phyloP scores from a whole-genome alignment of 2,329 filamentous ascomycete genomes.

The Rutstroemia sp. region DNA sequence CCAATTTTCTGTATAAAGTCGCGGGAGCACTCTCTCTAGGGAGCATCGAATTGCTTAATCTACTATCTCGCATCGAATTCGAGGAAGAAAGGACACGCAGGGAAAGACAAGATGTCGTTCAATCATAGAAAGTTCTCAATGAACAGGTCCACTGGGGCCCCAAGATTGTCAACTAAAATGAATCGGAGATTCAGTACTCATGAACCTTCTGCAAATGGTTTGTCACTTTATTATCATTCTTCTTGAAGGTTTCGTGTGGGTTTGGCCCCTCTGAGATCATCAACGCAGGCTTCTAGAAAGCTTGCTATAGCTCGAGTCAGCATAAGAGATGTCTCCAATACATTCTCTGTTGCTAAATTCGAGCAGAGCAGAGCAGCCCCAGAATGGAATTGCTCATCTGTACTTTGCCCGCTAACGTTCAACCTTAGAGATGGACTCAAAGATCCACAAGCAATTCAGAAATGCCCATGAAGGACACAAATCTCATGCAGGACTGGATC shows the following conservation, averaged over 20 bases:
- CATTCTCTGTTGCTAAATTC: too few relatives aligned
- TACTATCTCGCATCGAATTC: not conserved
- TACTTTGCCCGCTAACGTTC: not conserved
- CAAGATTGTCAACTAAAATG: conserved; percentile 37
- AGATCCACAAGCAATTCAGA: conserved; percentile 83
- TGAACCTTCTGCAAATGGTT: conserved; percentile 51
- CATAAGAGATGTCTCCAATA: too few relatives aligned
- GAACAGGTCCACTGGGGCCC: conserved; percentile 57
- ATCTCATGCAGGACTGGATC: conserved; percentile 84
- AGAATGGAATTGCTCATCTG: not conserved
- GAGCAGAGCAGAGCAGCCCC: not conserved
- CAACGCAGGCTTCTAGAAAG: not conserved
- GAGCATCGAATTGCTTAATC: not conserved
- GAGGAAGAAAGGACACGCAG: not conserved
- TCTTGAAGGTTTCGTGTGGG: not conserved
- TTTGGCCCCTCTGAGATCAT: too few relatives aligned
- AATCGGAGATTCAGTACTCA: conserved; percentile 50
- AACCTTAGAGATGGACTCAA: conserved; percentile 65
- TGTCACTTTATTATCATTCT: conserved; percentile 21
- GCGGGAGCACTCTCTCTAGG: not conserved
- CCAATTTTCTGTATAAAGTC: not conserved
- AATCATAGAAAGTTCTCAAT: conserved; percentile 58
- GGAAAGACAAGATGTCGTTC: conserved; percentile 31
- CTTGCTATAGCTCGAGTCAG: too few relatives aligned
- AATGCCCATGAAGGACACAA: conserved; percentile 85